Conservation (phyloP, 257 asterid species). For the Haberlea rhodopensis region DNA sequence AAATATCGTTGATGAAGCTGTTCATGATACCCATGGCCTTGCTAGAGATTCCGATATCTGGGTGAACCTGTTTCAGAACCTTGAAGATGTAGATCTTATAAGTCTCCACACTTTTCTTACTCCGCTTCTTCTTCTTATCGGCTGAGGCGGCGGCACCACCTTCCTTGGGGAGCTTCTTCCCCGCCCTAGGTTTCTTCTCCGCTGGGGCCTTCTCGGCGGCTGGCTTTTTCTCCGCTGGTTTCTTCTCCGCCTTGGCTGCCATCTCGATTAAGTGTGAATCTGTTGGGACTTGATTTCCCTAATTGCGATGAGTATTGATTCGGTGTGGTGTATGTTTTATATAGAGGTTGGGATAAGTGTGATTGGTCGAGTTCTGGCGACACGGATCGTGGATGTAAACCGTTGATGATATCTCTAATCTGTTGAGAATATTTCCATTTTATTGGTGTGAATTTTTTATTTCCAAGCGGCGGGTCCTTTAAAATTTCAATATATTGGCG, state of each 20-base stretch:
- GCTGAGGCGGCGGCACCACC: conserved; percentile 38
- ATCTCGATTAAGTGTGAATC: conserved; percentile 17
- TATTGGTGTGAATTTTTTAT: too few relatives aligned
- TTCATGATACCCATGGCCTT: conserved; percentile 82
- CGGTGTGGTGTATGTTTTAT: conserved; percentile 1
- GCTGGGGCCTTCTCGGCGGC: conserved; percentile 68
- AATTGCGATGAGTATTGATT: not conserved
- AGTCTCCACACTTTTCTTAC: conserved; percentile 49
- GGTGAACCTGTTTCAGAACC: conserved; percentile 74
- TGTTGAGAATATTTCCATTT: too few relatives aligned
- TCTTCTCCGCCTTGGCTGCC: conserved; percentile 67
- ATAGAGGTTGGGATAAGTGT: conserved; percentile 21
- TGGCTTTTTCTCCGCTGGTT: conserved; percentile 68
- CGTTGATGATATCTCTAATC: not conserved
- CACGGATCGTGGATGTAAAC: not conserved
- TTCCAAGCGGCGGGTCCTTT: too few relatives aligned
- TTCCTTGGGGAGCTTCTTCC: conserved; percentile 69
- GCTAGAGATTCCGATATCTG: conserved; percentile 73
- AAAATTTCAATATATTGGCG: too few relatives aligned
- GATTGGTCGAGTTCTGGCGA: not conserved
- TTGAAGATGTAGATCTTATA: conserved; percentile 82
- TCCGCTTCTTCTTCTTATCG: conserved; percentile 64
- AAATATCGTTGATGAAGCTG: conserved; percentile 71
- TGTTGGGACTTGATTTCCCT: not conserved
- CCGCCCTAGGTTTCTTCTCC: conserved; percentile 66